These are phyloP conservation scores for Catharanthus roseus DNA, from an alignment of 257 asterid genomes.

Conservation along the genomic window DNA sequence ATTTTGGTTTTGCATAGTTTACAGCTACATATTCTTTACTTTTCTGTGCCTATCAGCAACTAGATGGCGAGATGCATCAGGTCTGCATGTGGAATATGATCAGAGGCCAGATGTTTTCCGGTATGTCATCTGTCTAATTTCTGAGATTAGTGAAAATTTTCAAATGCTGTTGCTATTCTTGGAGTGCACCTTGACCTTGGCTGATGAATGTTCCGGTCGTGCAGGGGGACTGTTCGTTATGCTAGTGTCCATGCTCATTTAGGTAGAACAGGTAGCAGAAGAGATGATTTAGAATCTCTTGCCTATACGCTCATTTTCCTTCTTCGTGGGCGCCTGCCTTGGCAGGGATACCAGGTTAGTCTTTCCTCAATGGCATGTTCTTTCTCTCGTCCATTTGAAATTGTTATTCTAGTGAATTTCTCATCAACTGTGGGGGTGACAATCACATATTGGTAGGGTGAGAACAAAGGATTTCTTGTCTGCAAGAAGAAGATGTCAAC, in stretches of 20 bases:
- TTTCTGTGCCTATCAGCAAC: conserved; percentile 47
- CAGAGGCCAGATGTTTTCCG: conserved; percentile 85
- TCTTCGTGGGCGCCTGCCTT: conserved; percentile 77
- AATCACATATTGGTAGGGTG: conserved; percentile 48
- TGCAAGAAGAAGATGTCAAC: conserved; percentile 89
- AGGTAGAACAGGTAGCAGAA: conserved; percentile 74
- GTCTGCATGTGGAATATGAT: conserved; percentile 70
- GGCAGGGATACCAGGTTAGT: conserved; percentile 92
- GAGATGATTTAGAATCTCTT: conserved; percentile 92
- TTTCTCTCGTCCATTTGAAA: background rate
- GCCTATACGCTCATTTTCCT: conserved; percentile 83
- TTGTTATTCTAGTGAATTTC: background rate
- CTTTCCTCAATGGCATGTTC: background rate
- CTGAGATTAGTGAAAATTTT: conserved; percentile 1
- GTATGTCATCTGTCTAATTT: conserved; percentile 20
- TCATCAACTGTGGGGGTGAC: conserved; percentile 5
- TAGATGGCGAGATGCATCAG: conserved; percentile 59
- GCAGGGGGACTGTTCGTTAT: conserved; percentile 91
- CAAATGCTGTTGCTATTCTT: background rate
- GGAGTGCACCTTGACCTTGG: background rate
- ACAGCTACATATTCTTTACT: background rate
- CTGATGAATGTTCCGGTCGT: conserved; percentile 23
- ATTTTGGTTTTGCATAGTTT: background rate
- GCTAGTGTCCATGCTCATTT: conserved; percentile 88
- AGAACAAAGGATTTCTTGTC: conserved; percentile 77